phyloP scores from a whole-genome alignment of 2,329 filamentous ascomycete genomes.

The Chrysoporthe deuterocubensis region DNA sequence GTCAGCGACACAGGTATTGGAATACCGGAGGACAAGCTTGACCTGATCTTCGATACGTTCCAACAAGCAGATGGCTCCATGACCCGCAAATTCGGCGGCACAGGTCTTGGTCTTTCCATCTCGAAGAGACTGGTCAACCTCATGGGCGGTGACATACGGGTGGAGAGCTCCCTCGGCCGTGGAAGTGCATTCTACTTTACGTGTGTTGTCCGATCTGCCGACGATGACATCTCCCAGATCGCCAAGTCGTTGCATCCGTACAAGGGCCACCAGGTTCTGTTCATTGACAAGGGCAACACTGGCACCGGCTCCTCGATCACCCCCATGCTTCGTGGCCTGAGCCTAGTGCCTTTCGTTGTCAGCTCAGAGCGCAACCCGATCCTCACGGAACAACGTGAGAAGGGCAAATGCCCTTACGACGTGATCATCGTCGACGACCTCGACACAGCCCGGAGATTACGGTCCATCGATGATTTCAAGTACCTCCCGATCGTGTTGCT shows the following conservation, averaged over 20 bases:
- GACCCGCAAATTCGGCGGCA: constrained; percentile 93
- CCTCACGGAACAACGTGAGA: constrained; percentile 56
- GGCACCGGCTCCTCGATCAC: constrained; percentile 76
- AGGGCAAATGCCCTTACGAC: constrained; percentile 75
- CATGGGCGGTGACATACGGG: constrained; percentile 97
- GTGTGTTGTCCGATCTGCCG: constrained; percentile 83
- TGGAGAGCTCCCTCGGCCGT: constrained; percentile 87
- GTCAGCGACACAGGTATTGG: constrained; percentile 97
- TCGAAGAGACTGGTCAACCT: constrained; percentile 93
- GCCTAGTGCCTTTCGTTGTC: constrained; percentile 83
- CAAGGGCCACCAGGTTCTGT: constrained; percentile 87
- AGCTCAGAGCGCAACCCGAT: constrained; percentile 71
- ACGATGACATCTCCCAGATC: constrained; percentile 76
- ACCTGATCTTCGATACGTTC: constrained; percentile 98
- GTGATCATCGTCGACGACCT: constrained; percentile 96
- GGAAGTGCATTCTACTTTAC: constrained; percentile 98
- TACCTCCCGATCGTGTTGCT: constrained; percentile 95
- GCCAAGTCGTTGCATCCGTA: constrained; percentile 88
- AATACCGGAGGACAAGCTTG: constrained; percentile 92
- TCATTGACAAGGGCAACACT: constrained; percentile 90
- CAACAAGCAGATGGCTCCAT: constrained; percentile 97
- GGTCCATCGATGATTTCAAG: constrained; percentile 93
- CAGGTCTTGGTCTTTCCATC: constrained; percentile 90
- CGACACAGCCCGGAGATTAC: constrained; percentile 81
- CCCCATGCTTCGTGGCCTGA: constrained; percentile 76